Conservation (phyloP, 441 rosid genomes). For the Brassica balearica region DNA sequence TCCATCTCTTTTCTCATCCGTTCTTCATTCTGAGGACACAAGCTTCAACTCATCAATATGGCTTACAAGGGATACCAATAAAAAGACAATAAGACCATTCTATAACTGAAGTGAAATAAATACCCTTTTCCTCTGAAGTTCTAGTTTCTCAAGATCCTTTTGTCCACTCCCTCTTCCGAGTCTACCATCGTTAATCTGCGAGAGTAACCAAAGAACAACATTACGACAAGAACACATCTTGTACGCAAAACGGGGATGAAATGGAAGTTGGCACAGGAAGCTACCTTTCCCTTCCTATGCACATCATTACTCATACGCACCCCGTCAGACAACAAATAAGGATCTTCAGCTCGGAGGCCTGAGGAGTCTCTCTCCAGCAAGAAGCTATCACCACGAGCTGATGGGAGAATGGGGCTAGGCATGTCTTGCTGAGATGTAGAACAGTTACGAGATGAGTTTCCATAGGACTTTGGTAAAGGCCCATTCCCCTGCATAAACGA, state of each 20-base stretch:
- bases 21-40: constrained; percentile 76
- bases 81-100: constrained; percentile 1
- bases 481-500: constrained; percentile 66
- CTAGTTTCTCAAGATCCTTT: constrained; percentile 86
- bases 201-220: constrained; percentile 24
- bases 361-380: constrained; percentile 58
- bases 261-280: constrained; percentile 31
- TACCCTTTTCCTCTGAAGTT: constrained; percentile 81
- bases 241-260: constrained; percentile 18
- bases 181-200: constrained; percentile 77
- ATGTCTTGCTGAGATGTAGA: constrained; percentile 68
- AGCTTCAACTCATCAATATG: constrained; percentile 34
- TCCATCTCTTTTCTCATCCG: constrained; percentile 89
- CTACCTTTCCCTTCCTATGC: constrained; percentile 88
- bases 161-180: constrained; percentile 72
- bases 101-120: constrained; percentile 31
- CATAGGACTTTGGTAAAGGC: constrained; percentile 58
- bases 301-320: constrained; percentile 60
- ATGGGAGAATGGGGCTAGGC: constrained; percentile 58
- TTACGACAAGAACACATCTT: constrained; percentile 23
- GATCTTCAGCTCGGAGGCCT: constrained; percentile 59
- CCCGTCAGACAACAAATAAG: constrained; percentile 61
- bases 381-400: constrained; percentile 63
- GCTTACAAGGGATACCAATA: neutral
- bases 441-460: constrained; percentile 60